phyloP scores from a whole-genome alignment of 2,329 filamentous ascomycete genomes.

The Sphaerulina musiva region DNA sequence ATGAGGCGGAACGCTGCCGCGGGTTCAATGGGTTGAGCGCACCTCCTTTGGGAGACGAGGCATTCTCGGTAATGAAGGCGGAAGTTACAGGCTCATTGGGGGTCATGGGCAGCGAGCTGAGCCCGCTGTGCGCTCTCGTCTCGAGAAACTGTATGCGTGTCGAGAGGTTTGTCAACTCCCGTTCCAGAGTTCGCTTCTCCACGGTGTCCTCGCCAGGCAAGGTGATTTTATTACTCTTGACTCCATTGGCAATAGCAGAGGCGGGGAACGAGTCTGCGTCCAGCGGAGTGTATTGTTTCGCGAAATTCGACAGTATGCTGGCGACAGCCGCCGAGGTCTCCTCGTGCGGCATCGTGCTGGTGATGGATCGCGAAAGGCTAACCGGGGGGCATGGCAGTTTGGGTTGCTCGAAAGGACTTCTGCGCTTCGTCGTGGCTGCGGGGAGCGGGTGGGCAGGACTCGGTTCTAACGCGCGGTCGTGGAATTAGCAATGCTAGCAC shows the following conservation, averaged over 20 bases:
- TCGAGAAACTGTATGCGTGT: constrained; percentile 76
- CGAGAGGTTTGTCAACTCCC: constrained; percentile 72
- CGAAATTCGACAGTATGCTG: constrained; percentile 44
- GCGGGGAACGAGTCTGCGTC: constrained; percentile 42
- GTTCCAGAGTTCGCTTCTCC: constrained; percentile 73
- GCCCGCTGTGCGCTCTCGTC: constrained; percentile 55
- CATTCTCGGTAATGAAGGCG: constrained; percentile 54
- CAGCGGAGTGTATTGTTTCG: constrained; percentile 41
- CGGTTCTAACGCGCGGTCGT: background rate
- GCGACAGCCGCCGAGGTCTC: constrained; percentile 33
- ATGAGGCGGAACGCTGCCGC: constrained; percentile 36
- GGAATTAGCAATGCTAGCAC: background rate
- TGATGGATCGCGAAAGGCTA: constrained; percentile 8
- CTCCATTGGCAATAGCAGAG: constrained; percentile 46
- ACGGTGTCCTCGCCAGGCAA: constrained; percentile 70
- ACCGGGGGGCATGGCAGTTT: constrained; percentile 19
- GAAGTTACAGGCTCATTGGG: constrained; percentile 59
- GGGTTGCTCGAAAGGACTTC: constrained; percentile 11
- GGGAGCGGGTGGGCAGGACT: background rate
- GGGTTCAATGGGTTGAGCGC: constrained; percentile 19
- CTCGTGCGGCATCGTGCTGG: constrained; percentile 26
- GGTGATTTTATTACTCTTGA: constrained; percentile 50
- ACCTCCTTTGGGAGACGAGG: constrained; percentile 31
- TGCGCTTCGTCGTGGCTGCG: constrained; percentile 20
- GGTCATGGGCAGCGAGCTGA: constrained; percentile 61